Conservation (phyloP, 2,329 filamentous ascomycete genomes). For the Nigrograna mackinnonii region DNA sequence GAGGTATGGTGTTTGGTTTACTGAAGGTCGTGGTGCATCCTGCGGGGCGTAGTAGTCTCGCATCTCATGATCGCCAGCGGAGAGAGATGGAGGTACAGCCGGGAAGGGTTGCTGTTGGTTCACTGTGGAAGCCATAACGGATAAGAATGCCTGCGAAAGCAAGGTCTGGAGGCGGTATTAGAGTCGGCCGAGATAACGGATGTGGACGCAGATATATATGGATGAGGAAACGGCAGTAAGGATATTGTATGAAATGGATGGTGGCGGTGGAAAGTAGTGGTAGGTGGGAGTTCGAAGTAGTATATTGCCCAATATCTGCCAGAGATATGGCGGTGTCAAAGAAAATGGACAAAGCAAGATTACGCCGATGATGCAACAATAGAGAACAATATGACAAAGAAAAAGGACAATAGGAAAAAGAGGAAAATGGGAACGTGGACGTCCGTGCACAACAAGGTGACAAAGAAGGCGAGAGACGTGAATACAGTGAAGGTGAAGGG, state of each 20-base stretch:
- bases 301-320: conserved; percentile 30
- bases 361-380: conserved; percentile 20
- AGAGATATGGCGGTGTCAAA: conserved; percentile 23
- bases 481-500: conserved; percentile 16
- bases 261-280: conserved; percentile 2
- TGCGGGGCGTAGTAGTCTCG: conserved; percentile 62
- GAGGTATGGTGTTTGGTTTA: conserved; percentile 68
- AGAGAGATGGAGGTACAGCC: conserved; percentile 61
- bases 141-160: conserved; percentile 28
- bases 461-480: conserved; percentile 23
- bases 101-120: conserved; percentile 59
- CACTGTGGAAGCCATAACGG: conserved; percentile 52
- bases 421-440: conserved; percentile 19
- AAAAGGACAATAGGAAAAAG: conserved; percentile 30
- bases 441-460: conserved; percentile 41
- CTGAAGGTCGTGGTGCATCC: conserved; percentile 58
- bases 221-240: conserved; percentile 3
- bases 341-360: conserved; percentile 11
- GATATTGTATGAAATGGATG: conserved; percentile 1
- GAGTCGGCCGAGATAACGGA: conserved; percentile 19
- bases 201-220: conserved; percentile 11
- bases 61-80: conserved; percentile 65
- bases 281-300: conserved; percentile 10
- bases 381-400: conserved; percentile 15
- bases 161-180: conserved; percentile 37